Base-by-base conservation (phyloP, 805 yeast species). In the Millerago galiae region DNA sequence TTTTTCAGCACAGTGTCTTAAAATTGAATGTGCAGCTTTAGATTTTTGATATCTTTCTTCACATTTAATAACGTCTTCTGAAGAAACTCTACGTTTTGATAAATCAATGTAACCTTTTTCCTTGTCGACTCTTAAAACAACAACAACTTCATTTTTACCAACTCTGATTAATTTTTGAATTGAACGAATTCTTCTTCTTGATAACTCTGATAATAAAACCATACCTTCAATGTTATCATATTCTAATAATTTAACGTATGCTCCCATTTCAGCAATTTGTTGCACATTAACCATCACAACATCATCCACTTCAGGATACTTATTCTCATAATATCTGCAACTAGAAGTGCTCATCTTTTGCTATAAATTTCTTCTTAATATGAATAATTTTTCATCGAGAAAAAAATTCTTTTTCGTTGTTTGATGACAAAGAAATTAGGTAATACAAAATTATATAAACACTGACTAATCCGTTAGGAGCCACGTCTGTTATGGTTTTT, bases 201-300 rank as follows among this genome's bases (percentile, higher is more conserved):
- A 90, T 55, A 93, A 77, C 70, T 93, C 99, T 34, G 95, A 84
- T 58, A 93, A 77, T 52, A 93, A 73, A 45, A 93, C 95, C 99
- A 93, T 93, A 60, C 99, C 99, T 69, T 93, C 99, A 61, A 93
- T 91, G 65, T 91, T 93, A 69, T 93, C 98, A 62, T 93, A 93
- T 68, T 93, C 99, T 51, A 93, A 75, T 52, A 93, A 75, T 66
- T 89, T 91, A 51, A 93, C 95, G 65, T 93, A 93, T 12, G 99
- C 99, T 46, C 99, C 99, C 99, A 93, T 93, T 67, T 93, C 99
- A 54, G 98, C 99, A 56, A 93, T 93, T 65, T 86, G 95, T 66
- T 86, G 95, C 54, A 93, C 99, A 67, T 93, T 93, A 62, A 93
- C 99, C 95, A 93, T 91, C 51, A 93, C 98, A 55, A 93, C 95